These are phyloP conservation scores for Fraxinus paxiana DNA, from an alignment of 305 asterid genomes.

Conservation along the genomic window DNA sequence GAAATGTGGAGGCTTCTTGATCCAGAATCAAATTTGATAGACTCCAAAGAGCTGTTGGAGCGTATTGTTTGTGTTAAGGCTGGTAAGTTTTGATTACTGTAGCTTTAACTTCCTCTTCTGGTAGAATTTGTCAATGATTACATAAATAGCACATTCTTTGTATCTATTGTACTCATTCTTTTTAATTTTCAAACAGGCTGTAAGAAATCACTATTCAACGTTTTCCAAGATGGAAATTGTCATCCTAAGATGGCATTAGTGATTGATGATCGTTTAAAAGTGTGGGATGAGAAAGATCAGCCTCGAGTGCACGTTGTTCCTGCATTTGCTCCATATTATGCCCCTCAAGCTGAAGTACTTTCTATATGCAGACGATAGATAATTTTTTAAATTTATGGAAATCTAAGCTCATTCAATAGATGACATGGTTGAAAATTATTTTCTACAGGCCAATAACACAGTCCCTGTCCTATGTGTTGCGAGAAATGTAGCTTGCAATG, in stretches of 20 bases:
- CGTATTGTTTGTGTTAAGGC: slow-evolving; percentile 93
- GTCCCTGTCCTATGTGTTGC: slow-evolving; percentile 92
- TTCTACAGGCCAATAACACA: slow-evolving; percentile 62
- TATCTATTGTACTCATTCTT: slow-evolving; percentile 7
- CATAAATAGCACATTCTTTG: not conserved
- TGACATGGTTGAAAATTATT: slow-evolving; percentile 20
- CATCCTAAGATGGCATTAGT: slow-evolving; percentile 98
- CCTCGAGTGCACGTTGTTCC: slow-evolving; percentile 97
- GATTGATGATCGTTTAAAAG: slow-evolving; percentile 91
- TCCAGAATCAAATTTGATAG: slow-evolving; percentile 83
- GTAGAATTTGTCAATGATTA: slow-evolving; percentile 8
- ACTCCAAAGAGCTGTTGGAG: slow-evolving; percentile 60
- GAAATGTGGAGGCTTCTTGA: slow-evolving; percentile 99
- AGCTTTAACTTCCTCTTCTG: slow-evolving; percentile 12
- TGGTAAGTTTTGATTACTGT: slow-evolving; percentile 47
- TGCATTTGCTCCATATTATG: slow-evolving; percentile 93
- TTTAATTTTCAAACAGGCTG: slow-evolving; percentile 42
- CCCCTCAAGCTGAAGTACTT: slow-evolving; percentile 95
- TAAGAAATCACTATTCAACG: slow-evolving; percentile 79
- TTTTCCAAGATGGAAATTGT: slow-evolving; percentile 80
- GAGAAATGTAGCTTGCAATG: slow-evolving; percentile 95
- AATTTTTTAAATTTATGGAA: not conserved
- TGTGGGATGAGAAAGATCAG: slow-evolving; percentile 97
- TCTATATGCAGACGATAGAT: slow-evolving; percentile 5
- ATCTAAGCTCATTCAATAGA: slow-evolving; percentile 17